Evolutionary conservation across 176 grass and related monocot species (phyloP).

Genomic region (Oryza meridionalis): DNA sequence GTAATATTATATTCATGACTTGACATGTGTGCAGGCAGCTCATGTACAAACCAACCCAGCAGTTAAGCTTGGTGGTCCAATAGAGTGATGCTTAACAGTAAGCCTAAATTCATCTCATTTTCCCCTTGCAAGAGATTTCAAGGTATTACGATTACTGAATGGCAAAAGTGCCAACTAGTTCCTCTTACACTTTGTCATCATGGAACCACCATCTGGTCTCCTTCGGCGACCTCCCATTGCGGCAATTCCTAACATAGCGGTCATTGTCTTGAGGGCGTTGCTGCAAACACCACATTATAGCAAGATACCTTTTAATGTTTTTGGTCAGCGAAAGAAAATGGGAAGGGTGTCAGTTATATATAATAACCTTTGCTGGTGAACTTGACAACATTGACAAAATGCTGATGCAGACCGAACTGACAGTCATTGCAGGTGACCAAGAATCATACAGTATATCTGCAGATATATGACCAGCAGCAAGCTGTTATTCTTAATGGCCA

Average conservation of each 20-base stretch:
- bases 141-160: background rate
- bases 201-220: constrained; percentile 99
- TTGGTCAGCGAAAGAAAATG: background rate
- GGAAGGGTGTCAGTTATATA: background rate
- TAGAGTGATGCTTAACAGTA: constrained; percentile 50
- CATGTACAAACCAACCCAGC: constrained; percentile 56
- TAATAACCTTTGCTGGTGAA: constrained; percentile 78
- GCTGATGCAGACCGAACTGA: constrained; percentile 93
- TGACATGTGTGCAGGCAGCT: constrained; percentile 21
- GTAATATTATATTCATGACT: constrained; percentile 41
- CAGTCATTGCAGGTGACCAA: constrained; percentile 95
- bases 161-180: background rate
- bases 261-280: constrained; percentile 83
- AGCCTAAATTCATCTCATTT: constrained; percentile 54
- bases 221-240: constrained; percentile 80
- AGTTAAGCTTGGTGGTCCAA: constrained; percentile 46
- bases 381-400: constrained; percentile 97
- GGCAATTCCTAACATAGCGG: constrained; percentile 87
- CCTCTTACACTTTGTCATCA: constrained; percentile 69
- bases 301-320: background rate
- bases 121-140: constrained; percentile 30
- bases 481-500: background rate
- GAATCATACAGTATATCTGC: constrained; percentile 98
- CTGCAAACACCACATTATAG: constrained; percentile 23
- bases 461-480: constrained; percentile 9